phyloP scores from a whole-genome alignment of 768 basidiomycete species.

The Leccinum imitatum region DNA sequence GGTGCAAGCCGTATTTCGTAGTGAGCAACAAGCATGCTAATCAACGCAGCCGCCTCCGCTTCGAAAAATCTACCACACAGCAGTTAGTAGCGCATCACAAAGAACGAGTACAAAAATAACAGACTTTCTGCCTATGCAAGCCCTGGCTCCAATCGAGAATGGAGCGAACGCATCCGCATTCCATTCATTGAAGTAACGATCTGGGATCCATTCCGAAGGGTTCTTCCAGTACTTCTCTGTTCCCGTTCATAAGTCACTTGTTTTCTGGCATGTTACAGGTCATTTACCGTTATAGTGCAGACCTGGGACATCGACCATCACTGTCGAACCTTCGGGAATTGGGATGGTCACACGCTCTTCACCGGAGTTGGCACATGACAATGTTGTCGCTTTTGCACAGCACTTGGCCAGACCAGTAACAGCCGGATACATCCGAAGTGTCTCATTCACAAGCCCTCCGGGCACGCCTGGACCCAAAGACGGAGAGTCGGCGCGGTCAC shows the following conservation, averaged over 20 bases:
- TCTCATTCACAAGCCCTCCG: too few relatives aligned
- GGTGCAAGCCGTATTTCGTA: too few relatives aligned
- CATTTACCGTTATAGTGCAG: neutral
- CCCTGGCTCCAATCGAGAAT: neutral
- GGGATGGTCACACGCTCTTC: neutral
- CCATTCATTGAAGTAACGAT: conserved; percentile 1
- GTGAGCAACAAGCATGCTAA: too few relatives aligned
- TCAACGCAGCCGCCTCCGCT: too few relatives aligned
- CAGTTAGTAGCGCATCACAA: accelerated
- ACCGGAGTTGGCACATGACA: neutral
- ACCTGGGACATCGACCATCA: neutral
- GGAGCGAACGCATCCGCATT: neutral
- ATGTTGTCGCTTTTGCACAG: neutral
- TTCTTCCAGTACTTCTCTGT: neutral
- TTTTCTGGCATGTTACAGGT: neutral
- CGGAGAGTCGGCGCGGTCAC: too few relatives aligned
- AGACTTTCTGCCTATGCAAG: conserved; percentile 1
- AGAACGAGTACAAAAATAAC: neutral
- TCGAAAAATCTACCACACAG: too few relatives aligned
- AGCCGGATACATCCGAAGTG: neutral
- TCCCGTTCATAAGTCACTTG: neutral
- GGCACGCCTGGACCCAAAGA: too few relatives aligned
- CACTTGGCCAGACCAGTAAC: neutral
- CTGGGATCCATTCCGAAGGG: neutral
- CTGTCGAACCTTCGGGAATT: neutral